phyloP scores from a whole-genome alignment of 2,329 filamentous ascomycete species.

The Nemania sp. region DNA sequence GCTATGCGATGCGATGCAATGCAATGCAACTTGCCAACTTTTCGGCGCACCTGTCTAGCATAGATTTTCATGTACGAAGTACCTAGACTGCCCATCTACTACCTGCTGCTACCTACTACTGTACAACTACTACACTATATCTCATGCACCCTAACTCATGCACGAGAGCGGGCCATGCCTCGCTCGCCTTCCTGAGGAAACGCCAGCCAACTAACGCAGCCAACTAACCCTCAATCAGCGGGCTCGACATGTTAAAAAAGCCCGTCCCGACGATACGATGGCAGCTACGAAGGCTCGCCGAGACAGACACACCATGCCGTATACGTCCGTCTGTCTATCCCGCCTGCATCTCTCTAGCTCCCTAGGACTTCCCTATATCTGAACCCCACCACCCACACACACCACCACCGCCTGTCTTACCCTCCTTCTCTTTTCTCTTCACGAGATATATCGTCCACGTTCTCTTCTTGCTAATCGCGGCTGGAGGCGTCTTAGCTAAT shows the following conservation, averaged over 20 bases:
- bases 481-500: slow-evolving; percentile 66
- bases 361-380: slow-evolving; percentile 47
- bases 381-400: slow-evolving; percentile 54
- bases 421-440: slow-evolving; percentile 54
- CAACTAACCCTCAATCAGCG: slow-evolving; percentile 15
- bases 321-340: not conserved
- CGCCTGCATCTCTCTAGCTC: no score
- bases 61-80: no score
- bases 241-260: slow-evolving; percentile 27
- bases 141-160: slow-evolving; percentile 12
- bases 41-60: not conserved
- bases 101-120: no score
- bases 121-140: no score
- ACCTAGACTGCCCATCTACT: no score
- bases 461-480: slow-evolving; percentile 62
- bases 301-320: not conserved
- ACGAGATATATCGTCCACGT: slow-evolving; percentile 61
- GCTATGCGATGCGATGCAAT: slow-evolving; percentile 14
- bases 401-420: slow-evolving; percentile 46
- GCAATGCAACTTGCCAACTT: slow-evolving; percentile 32
- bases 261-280: slow-evolving; percentile 24
- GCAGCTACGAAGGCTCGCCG: slow-evolving; percentile 4
- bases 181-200: not conserved
- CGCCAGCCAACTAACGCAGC: slow-evolving; percentile 14
- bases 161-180: slow-evolving; percentile 29